These are phyloP conservation scores for Leccinum subgranulosum DNA, from an alignment of 768 basidiomycete species.

Conservation along the genomic window DNA sequence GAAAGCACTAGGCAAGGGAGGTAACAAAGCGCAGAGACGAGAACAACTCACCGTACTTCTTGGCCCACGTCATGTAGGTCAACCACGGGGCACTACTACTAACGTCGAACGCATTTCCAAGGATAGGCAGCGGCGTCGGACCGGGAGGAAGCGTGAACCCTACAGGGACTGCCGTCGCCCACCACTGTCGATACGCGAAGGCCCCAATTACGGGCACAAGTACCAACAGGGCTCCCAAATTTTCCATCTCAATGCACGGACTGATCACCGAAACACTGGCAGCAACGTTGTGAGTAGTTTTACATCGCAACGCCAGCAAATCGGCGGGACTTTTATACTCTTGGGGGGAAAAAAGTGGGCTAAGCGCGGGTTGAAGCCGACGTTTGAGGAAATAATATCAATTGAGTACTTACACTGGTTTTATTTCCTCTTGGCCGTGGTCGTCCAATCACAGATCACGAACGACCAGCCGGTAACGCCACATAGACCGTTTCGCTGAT, in stretches of 20 bases:
- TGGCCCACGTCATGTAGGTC: constrained; percentile 13
- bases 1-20: neutral
- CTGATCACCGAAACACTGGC: neutral
- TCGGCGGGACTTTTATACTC: neutral
- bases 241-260: neutral
- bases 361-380: neutral
- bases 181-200: neutral
- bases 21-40: neutral
- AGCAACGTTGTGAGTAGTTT: neutral
- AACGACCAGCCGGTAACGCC: too few relatives aligned
- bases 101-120: constrained; percentile 12
- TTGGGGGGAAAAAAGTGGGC: neutral
- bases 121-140: constrained; percentile 6
- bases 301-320: neutral
- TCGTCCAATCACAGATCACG: too few relatives aligned
- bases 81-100: constrained; percentile 5
- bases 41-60: constrained; percentile 4
- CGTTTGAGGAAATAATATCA: too few relatives aligned
- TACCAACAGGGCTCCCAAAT: neutral
- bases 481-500: too few relatives aligned
- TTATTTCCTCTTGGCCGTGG: too few relatives aligned
- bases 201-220: neutral
- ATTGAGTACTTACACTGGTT: too few relatives aligned
- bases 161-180: neutral
- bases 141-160: constrained; percentile 11